These are phyloP conservation scores for Endoconidiophora polonica DNA, from an alignment of 2,329 filamentous ascomycete species.

Conservation along the genomic window DNA sequence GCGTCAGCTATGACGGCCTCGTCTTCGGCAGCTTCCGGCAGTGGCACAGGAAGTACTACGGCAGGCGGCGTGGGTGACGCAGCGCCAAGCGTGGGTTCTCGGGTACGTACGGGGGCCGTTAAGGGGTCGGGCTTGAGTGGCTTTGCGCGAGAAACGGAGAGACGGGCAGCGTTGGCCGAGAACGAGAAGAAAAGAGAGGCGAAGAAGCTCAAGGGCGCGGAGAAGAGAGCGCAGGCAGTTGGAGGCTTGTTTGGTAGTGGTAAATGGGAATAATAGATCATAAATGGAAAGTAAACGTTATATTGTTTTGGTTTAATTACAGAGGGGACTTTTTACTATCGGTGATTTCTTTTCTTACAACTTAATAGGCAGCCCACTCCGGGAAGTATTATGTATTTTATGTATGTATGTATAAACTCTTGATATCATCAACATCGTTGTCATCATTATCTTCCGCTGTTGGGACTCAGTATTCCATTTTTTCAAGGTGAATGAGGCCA, in stretches of 20 bases:
- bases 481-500: slow-evolving; percentile 46
- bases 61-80: slow-evolving; percentile 21
- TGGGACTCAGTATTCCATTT: slow-evolving; percentile 21
- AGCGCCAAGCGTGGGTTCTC: slow-evolving; percentile 18
- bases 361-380: too few species aligned
- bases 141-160: slow-evolving; percentile 42
- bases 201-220: slow-evolving; percentile 39
- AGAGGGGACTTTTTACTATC: too few species aligned
- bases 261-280: slow-evolving; percentile 28
- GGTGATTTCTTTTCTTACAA: too few species aligned
- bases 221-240: slow-evolving; percentile 38
- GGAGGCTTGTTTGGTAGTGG: slow-evolving; percentile 42
- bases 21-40: slow-evolving; percentile 4
- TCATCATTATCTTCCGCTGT: neutral
- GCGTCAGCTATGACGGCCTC: slow-evolving; percentile 21
- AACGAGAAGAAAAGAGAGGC: slow-evolving; percentile 41
- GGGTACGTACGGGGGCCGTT: slow-evolving; percentile 42
- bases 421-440: too few species aligned
- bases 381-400: too few species aligned
- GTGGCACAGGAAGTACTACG: slow-evolving; percentile 8
- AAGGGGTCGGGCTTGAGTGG: slow-evolving; percentile 45
- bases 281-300: too few species aligned
- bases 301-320: too few species aligned
- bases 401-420: too few species aligned
- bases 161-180: slow-evolving; percentile 36